A percentile compares a stretch with the other conserved stretches of the same genome.
Evolutionary conservation across 108 stramenopile species (phyloP).

Genomic region (Epipyxis sp.): DNA sequence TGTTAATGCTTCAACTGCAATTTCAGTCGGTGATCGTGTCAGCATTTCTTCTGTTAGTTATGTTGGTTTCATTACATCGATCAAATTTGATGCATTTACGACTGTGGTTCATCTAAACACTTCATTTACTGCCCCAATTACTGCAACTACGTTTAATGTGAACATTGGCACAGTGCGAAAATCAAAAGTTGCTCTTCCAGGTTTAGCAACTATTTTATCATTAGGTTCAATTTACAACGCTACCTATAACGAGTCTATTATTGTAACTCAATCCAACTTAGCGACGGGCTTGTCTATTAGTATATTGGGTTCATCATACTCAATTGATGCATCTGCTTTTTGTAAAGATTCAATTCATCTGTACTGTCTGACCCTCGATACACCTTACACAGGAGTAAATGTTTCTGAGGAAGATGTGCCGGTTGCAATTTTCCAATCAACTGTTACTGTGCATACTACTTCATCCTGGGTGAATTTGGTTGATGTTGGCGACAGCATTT

Average conservation of each 20-base stretch:
- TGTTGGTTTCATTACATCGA: not conserved
- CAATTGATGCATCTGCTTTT: not conserved
- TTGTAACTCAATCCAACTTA: not conserved
- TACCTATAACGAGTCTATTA: conserved; percentile 15
- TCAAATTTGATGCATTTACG: not conserved
- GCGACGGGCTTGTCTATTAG: not conserved
- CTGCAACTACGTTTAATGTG: not conserved
- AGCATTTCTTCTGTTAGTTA: not conserved
- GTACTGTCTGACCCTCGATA: not conserved
- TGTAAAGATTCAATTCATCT: conserved; percentile 18
- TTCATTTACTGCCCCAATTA: not conserved
- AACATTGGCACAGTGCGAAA: not conserved
- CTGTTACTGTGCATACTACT: conserved; percentile 27
- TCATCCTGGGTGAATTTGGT: not conserved
- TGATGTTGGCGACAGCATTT: conserved; percentile 29
- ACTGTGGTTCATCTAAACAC: not conserved
- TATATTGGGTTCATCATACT: conserved; percentile 26
- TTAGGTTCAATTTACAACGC: not conserved
- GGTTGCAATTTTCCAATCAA: not conserved
- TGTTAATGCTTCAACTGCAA: not conserved
- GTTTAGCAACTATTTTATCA: not conserved
- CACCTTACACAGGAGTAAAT: not conserved
- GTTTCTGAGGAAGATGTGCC: not conserved
- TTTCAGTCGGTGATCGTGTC: conserved; percentile 16
- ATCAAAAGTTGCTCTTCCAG: not conserved